Evolutionary conservation across 1,139 yeast species (phyloP).

Genomic region (Scheffersomyces illinoinensis): DNA sequence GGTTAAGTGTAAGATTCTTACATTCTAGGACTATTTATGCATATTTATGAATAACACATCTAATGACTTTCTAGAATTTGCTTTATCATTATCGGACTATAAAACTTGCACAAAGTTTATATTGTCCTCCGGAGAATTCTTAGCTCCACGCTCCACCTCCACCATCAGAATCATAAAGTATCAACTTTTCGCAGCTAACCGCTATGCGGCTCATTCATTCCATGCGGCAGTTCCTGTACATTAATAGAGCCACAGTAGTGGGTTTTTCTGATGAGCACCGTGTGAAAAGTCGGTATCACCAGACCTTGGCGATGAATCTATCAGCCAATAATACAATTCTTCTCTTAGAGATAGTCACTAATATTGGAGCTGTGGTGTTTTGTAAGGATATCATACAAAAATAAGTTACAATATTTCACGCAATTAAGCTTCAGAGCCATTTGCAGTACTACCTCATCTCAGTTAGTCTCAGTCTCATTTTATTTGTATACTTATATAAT

Average conservation of each 20-base stretch:
- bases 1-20: conserved; percentile 64
- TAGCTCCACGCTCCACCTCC: too few species aligned
- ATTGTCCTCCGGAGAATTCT: neutral
- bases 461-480: neutral
- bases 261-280: neutral
- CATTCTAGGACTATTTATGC: neutral
- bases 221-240: neutral
- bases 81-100: neutral
- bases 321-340: neutral
- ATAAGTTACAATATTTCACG: neutral
- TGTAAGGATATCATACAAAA: neutral
- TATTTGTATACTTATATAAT: neutral
- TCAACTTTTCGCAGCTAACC: neutral
- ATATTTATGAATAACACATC: neutral
- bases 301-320: neutral
- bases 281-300: neutral
- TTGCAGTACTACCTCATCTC: neutral
- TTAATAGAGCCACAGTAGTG: neutral
- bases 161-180: neutral
- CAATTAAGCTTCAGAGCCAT: neutral
- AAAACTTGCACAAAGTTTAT: neutral
- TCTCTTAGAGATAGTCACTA: neutral
- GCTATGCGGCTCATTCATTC: neutral
- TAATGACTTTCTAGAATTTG: neutral
- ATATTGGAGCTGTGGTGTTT: neutral